Conservation (phyloP, 2,329 filamentous ascomycete genomes). For the Calonectria pseudoreteaudii region DNA sequence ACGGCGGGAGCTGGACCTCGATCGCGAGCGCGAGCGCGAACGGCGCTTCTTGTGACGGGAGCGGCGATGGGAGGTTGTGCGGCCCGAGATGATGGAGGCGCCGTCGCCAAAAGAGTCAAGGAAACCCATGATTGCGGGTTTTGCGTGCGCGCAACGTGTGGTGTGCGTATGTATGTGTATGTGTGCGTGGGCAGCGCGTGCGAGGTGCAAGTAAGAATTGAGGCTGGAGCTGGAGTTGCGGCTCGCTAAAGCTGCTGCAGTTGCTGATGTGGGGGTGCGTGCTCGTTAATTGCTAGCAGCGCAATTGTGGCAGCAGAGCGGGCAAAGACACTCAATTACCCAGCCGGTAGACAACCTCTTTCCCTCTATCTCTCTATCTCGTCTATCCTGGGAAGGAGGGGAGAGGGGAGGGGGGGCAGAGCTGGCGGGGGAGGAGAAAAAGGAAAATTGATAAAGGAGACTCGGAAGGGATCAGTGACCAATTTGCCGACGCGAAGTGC, state of each 20-base stretch:
- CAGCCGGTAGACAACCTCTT: background rate
- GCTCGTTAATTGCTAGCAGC: background rate
- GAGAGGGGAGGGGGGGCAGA: background rate
- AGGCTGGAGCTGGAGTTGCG: constrained; percentile 9
- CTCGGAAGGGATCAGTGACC: background rate
- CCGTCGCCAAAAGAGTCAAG: constrained; percentile 49
- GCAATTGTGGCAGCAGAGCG: background rate
- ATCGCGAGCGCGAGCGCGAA: constrained; percentile 55
- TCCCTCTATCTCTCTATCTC: background rate
- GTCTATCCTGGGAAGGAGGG: background rate
- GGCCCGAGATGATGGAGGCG: constrained; percentile 46
- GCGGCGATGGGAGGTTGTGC: constrained; percentile 43
- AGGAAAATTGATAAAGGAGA: background rate
- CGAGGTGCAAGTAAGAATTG: background rate
- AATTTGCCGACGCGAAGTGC: constrained; percentile 10
- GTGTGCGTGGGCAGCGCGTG: background rate
- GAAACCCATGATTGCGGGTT: constrained; percentile 45
- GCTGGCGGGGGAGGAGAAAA: background rate
- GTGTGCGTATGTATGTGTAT: background rate
- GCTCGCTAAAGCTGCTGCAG: background rate
- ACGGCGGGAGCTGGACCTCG: constrained; percentile 49
- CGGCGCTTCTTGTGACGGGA: constrained; percentile 50
- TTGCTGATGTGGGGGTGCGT: background rate
- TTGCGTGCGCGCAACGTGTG: background rate
- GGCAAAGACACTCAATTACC: background rate